These are phyloP conservation scores for Sporisorium iseilematis-ciliati DNA, from an alignment of 1,284 basidiomycete genomes.

Conservation along the genomic window DNA sequence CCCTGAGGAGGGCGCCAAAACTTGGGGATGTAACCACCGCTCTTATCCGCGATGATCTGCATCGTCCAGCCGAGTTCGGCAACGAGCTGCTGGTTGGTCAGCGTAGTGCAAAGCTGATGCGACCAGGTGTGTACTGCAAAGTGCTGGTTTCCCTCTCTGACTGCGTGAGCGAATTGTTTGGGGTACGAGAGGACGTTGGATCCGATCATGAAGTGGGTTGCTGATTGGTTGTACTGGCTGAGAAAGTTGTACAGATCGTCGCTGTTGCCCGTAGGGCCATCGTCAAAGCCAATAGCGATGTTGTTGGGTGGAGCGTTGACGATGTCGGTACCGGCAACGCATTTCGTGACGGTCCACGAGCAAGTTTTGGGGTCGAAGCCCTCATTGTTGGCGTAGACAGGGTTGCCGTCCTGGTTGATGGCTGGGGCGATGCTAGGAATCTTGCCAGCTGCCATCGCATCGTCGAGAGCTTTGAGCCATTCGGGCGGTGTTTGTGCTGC, in stretches of 20 bases:
- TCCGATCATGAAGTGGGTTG: conserved; percentile 93
- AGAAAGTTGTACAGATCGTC: conserved; percentile 78
- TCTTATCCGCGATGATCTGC: conserved; percentile 77
- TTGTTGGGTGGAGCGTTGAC: conserved; percentile 75
- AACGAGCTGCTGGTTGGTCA: conserved; percentile 89
- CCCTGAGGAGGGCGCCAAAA: conserved; percentile 71
- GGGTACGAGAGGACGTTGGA: conserved; percentile 86
- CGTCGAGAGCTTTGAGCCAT: conserved; percentile 51
- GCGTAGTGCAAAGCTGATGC: conserved; percentile 77
- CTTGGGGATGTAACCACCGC: conserved; percentile 65
- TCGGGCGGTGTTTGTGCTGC: conserved; percentile 39
- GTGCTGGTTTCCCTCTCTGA: conserved; percentile 79
- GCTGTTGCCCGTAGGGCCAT: conserved; percentile 85
- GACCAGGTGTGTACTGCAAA: conserved; percentile 72
- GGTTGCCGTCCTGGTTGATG: conserved; percentile 22
- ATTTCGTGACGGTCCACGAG: conserved; percentile 71
- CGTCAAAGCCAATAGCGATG: conserved; percentile 73
- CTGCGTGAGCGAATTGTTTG: conserved; percentile 78
- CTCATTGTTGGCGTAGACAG: conserved; percentile 46
- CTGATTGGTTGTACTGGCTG: conserved; percentile 76
- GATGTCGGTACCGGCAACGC: conserved; percentile 75
- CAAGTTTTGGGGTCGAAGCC: conserved; percentile 37
- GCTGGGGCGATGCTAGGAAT: conserved; percentile 54
- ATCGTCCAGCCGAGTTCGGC: conserved; percentile 94
- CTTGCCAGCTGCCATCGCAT: conserved; percentile 50